phyloP scores from a whole-genome alignment of 2,329 filamentous ascomycete genomes.

The Fusarium burgessii region DNA sequence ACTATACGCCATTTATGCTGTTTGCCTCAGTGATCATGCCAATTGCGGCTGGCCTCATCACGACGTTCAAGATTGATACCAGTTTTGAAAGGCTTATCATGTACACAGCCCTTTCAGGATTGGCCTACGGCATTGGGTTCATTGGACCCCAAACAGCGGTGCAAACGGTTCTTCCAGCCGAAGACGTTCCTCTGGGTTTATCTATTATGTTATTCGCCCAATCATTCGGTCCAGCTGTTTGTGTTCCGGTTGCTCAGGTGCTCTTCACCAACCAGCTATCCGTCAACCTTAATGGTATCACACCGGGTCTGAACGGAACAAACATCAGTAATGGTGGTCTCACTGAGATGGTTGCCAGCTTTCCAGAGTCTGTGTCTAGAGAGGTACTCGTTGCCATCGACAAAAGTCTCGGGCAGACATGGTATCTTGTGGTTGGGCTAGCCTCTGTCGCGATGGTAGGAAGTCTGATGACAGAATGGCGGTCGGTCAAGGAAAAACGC shows the following conservation, averaged over 20 bases:
- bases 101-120: conserved; percentile 10
- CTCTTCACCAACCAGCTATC: conserved; percentile 35
- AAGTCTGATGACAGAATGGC: conserved; percentile 23
- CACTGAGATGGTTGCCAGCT: not conserved
- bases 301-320: not conserved
- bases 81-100: conserved; percentile 6
- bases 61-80: conserved; percentile 14
- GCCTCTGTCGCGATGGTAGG: conserved; percentile 21
- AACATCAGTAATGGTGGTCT: conserved; percentile 12
- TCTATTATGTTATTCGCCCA: conserved; percentile 43
- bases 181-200: conserved; percentile 32
- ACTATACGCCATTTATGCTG: conserved; percentile 31
- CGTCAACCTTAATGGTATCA: conserved; percentile 4
- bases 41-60: conserved; percentile 6
- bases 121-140: conserved; percentile 30
- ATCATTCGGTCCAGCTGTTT: conserved; percentile 34
- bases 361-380: not conserved
- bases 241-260: conserved; percentile 29
- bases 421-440: conserved; percentile 21
- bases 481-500: conserved; percentile 18
- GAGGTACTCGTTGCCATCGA: not conserved
- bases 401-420: conserved; percentile 19
- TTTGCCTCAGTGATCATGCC: conserved; percentile 26
- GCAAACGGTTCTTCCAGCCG: conserved; percentile 1
- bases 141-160: conserved; percentile 26